These are phyloP conservation scores for Asterella californica DNA, from an alignment of 225 moss, liverwort and hornwort species.

Conservation along the genomic window DNA sequence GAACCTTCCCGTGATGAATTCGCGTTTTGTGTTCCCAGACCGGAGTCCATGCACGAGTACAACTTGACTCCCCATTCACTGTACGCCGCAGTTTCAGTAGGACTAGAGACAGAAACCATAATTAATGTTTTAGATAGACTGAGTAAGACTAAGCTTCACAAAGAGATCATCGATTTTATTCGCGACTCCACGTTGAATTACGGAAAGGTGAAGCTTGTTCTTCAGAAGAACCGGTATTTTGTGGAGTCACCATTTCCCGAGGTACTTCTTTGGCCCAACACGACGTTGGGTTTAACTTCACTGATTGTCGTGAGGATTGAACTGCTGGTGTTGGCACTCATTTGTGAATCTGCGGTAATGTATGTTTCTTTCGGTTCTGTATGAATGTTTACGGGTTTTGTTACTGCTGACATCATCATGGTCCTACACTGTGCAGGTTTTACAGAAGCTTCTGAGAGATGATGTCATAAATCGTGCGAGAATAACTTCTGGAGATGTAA, in stretches of 20 bases:
- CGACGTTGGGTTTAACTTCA: background rate
- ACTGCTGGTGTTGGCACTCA: background rate
- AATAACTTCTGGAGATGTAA: conserved; percentile 54
- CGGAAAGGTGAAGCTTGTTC: conserved; percentile 93
- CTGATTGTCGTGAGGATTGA: background rate
- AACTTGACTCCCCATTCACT: conserved; percentile 88
- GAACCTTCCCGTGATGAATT: background rate
- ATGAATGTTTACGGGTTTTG: background rate
- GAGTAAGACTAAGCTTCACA: conserved; percentile 83
- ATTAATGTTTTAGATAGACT: conserved; percentile 84
- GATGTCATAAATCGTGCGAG: conserved; percentile 73
- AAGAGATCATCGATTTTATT: conserved; percentile 75
- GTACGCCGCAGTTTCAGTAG: conserved; percentile 92
- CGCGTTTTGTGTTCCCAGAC: conserved; percentile 44
- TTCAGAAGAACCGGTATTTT: conserved; percentile 96
- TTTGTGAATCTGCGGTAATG: background rate
- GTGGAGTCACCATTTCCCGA: conserved; percentile 93
- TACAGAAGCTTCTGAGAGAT: conserved; percentile 70
- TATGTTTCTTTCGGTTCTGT: background rate
- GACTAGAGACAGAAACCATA: conserved; percentile 92
- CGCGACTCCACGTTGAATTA: conserved; percentile 85
- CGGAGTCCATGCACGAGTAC: conserved; percentile 97
- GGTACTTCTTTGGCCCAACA: conserved; percentile 35
- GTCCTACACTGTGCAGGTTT: conserved; percentile 46
- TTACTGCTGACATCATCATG: background rate